Evolutionary conservation across 1,284 basidiomycete species (phyloP).

Genomic region (Xanthoconium separans): DNA sequence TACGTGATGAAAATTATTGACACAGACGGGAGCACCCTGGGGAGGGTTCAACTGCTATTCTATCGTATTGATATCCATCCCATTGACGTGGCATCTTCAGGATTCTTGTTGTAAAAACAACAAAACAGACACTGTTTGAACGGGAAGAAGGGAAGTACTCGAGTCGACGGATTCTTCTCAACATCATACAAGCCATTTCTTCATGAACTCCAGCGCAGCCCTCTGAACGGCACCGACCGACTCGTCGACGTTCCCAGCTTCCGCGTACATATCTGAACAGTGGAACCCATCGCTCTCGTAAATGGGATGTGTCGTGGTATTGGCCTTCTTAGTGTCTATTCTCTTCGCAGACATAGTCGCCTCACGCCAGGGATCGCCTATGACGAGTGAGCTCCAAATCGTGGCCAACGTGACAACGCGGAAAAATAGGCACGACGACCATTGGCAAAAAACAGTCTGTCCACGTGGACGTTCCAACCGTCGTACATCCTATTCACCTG

Average conservation of each 20-base stretch:
- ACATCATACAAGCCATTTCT: slow-evolving; percentile 45
- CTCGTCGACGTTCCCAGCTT: background rate
- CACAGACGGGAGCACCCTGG: no score
- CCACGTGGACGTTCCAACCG: slow-evolving; percentile 60
- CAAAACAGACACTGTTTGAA: no score
- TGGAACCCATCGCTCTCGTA: background rate
- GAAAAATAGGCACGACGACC: slow-evolving; percentile 51
- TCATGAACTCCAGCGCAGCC: slow-evolving; percentile 35
- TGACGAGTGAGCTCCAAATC: background rate
- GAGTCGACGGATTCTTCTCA: no score
- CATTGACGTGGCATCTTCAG: no score
- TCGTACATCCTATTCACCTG: slow-evolving; percentile 50
- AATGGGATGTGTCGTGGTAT: background rate
- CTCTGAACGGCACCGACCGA: background rate
- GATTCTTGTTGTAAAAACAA: no score
- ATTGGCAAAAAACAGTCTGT: slow-evolving; percentile 68
- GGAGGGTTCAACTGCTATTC: no score
- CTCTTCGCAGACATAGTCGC: background rate
- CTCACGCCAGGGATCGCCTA: background rate
- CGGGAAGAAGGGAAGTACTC: no score
- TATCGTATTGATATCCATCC: no score
- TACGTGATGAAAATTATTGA: no score
- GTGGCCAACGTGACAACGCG: background rate
- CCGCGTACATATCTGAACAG: background rate
- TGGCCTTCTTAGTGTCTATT: background rate